Evolutionary conservation across 2,329 filamentous ascomycete genomes (phyloP), one percentile per base, ranked within the genome.

Genomic region (Ceratocystis huliohia): DNA sequence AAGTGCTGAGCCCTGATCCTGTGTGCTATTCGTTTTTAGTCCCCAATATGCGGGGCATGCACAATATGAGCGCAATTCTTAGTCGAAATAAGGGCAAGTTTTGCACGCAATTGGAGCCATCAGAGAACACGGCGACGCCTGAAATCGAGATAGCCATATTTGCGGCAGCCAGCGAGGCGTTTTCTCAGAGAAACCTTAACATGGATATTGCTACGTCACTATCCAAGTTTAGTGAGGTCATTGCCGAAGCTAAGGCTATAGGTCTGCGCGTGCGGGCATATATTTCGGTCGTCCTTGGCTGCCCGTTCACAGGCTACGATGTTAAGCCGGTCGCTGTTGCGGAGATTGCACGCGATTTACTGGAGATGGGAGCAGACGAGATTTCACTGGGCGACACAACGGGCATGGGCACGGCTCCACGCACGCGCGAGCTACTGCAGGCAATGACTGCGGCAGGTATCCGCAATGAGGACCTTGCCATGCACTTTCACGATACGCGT

Each of bases 401-500:
- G 0, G 92, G 92, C 20, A 91, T 95, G 82, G 92, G 91, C 41
- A 95, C 89, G 0, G 86, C 85, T n/a, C 86, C 85, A 20, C 79
- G 84, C 66, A 90, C 87, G 1, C 78, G 79, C 66, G 82, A 84
- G 66, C 77, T 91, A 61, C 78, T 91, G 67, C 80, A 81, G 69
- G 85, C 85, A 66, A 77, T 91, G 75, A 75, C 79, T 7, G 81
- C 84, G 1, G 88, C 87, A 1, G 87, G 86, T 0, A 81, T 95
- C 20, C 81, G 86, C 22, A 82, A 81, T 65, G 84, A 86, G 71
- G 86, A 89, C 71, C 76, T 95, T 10, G 89, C 89, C 0, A 85
- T 92, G 77, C 91, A 96, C 75, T 93, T 95, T 72, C 91, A 96
- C 74, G 89, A 96, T 73, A 95, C 91, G 0, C 93, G 91, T 73